Conservation (phyloP, 1,284 basidiomycete genomes). For the Irpex rosettiformis region DNA sequence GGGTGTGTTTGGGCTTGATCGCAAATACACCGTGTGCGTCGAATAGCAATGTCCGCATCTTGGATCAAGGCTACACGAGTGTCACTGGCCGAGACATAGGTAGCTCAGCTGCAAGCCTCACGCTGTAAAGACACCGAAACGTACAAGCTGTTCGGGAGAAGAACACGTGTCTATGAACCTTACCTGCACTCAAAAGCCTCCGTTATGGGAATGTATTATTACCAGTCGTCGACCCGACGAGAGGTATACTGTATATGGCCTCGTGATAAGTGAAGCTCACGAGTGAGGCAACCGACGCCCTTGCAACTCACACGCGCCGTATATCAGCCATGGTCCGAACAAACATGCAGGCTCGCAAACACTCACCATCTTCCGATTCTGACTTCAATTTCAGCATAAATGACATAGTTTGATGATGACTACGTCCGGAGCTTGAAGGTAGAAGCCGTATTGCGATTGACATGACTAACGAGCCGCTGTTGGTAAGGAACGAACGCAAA, state of each 20-base stretch:
- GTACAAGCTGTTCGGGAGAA: neutral
- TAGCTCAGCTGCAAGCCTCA: neutral
- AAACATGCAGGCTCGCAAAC: too few species aligned
- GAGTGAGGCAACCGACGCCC: neutral
- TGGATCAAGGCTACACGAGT: neutral
- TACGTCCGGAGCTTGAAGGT: neutral
- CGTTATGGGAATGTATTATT: neutral
- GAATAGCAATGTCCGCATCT: neutral
- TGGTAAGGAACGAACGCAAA: too few species aligned
- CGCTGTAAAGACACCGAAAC: neutral
- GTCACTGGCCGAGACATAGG: neutral
- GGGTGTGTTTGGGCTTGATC: neutral
- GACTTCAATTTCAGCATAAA: neutral
- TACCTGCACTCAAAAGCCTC: neutral
- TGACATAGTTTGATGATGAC: neutral
- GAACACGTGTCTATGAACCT: neutral
- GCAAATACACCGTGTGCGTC: neutral
- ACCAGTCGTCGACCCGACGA: too few species aligned
- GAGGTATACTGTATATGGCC: neutral
- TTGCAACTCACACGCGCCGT: neutral
- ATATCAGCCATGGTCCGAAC: neutral
- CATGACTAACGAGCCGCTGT: neutral
- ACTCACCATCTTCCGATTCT: too few species aligned
- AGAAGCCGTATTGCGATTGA: neutral
- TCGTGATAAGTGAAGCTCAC: neutral